Percentiles rank a stretch among this genome's conserved stretches.
Conservation (phyloP, 371 early-diverging fungal genomes). For the Mucor irregularis region DNA sequence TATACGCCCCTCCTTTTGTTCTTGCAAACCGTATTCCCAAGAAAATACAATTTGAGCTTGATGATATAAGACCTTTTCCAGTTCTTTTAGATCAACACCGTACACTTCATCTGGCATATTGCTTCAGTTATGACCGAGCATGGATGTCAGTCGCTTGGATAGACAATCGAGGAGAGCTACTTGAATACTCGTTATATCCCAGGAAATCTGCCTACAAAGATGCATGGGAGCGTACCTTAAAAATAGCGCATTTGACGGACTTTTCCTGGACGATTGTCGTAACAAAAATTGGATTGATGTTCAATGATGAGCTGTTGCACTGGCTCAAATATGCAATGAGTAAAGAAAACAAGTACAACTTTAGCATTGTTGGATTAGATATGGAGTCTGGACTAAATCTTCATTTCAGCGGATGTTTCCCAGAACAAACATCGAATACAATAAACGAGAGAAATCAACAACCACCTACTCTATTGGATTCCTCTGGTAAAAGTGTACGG, state of each 20-base stretch:
- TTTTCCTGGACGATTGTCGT: conserved; percentile 28
- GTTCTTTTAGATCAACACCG: conserved; percentile 12
- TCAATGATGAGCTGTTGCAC: conserved; percentile 29
- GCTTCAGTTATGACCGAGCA: conserved; percentile 47
- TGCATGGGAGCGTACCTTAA: conserved; percentile 35
- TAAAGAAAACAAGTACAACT: conserved; percentile 8
- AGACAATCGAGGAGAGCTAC: conserved; percentile 45
- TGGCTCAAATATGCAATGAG: conserved; percentile 9
- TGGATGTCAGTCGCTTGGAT: conserved; percentile 51
- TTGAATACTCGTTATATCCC: conserved; percentile 26
- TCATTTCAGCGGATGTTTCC: conserved; percentile 10
- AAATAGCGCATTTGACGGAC: conserved; percentile 23
- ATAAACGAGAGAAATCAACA: conserved; percentile 6
- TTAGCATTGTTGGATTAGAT: conserved; percentile 38
- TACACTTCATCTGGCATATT: conserved; percentile 47
- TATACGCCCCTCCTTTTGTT: conserved; percentile 44
- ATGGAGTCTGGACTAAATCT: conserved; percentile 41
- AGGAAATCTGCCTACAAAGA: conserved; percentile 28
- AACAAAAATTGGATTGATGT: conserved; percentile 43
- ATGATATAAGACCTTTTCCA: conserved; percentile 15
- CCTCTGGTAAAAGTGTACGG: not conserved
- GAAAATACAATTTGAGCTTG: conserved; percentile 29
- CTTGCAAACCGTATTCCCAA: conserved; percentile 33
- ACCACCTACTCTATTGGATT: conserved; percentile 7
- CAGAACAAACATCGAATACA: conserved; percentile 8